These are phyloP conservation scores for Seiridium unicorne DNA, from an alignment of 2,329 filamentous ascomycete genomes.

Conservation along the genomic window DNA sequence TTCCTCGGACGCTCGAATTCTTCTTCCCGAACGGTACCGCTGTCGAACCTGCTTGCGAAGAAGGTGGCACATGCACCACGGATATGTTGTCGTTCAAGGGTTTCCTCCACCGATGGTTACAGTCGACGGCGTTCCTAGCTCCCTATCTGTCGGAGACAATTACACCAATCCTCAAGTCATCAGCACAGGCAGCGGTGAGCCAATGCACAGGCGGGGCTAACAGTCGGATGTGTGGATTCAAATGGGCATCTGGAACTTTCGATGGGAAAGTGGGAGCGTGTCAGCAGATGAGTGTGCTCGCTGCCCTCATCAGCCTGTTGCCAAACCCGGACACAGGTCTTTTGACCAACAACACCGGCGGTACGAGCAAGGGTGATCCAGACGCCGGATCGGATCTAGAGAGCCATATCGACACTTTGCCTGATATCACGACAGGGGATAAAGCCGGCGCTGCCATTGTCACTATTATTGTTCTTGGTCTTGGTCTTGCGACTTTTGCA, in stretches of 20 bases:
- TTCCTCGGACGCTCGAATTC: conserved; percentile 46
- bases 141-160: conserved; percentile 57
- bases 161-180: conserved; percentile 54
- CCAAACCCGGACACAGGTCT: conserved; percentile 33
- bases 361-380: conserved; percentile 47
- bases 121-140: conserved; percentile 58
- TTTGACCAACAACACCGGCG: conserved; percentile 49
- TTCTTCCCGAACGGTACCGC: conserved; percentile 60
- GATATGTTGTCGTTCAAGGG: conserved; percentile 76
- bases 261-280: conserved; percentile 50
- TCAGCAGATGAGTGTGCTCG: conserved; percentile 56
- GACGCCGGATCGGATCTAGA: conserved; percentile 35
- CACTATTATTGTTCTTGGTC: conserved; percentile 41
- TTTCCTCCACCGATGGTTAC: conserved; percentile 65
- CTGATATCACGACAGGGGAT: conserved; percentile 41
- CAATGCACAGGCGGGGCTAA: conserved; percentile 61
- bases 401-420: conserved; percentile 16
- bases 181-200: conserved; percentile 57
- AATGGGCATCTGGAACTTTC: conserved; percentile 46
- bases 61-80: conserved; percentile 57
- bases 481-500: conserved; percentile 41
- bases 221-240: conserved; percentile 62
- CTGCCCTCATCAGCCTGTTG: conserved; percentile 42
- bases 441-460: conserved; percentile 48
- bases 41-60: conserved; percentile 66